Evolutionary conservation across 345 rosid genomes (phyloP).

Genomic region (Euphorbia pulcherrima): DNA sequence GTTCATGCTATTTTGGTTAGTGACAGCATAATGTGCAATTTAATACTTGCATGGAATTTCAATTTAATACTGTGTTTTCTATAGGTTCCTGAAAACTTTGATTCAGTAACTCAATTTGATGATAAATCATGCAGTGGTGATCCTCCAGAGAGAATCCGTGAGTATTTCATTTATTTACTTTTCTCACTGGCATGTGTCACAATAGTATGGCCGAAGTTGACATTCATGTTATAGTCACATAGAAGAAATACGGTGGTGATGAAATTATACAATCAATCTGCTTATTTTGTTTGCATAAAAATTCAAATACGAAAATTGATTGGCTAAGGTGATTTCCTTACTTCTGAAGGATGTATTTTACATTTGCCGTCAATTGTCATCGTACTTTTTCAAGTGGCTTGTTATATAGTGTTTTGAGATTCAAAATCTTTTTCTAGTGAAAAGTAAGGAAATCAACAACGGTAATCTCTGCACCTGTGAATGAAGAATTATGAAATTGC

Average conservation of each 20-base stretch:
- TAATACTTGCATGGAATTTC: neutral
- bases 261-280: neutral
- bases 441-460: too few relatives aligned
- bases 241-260: neutral
- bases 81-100: slow-evolving; percentile 43
- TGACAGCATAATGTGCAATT: neutral
- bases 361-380: too few relatives aligned
- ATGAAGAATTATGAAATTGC: too few relatives aligned
- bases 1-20: slow-evolving; percentile 31
- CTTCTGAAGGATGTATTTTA: neutral
- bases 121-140: slow-evolving; percentile 37
- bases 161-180: slow-evolving; percentile 29
- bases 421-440: neutral
- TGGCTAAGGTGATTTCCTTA: neutral
- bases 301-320: neutral
- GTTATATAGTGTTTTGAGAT: neutral
- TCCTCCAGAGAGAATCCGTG: slow-evolving; percentile 49
- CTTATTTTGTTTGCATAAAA: neutral
- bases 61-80: neutral
- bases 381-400: neutral
- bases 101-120: slow-evolving; percentile 41
- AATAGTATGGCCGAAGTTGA: too few relatives aligned
- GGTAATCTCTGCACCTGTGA: too few relatives aligned
- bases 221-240: neutral
- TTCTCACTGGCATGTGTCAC: neutral